Percentiles rank a stretch among this genome's conserved stretches.
These are phyloP conservation scores for Acrocalymma vagum DNA, from an alignment of 2,329 filamentous ascomycete genomes.

Conservation along the genomic window DNA sequence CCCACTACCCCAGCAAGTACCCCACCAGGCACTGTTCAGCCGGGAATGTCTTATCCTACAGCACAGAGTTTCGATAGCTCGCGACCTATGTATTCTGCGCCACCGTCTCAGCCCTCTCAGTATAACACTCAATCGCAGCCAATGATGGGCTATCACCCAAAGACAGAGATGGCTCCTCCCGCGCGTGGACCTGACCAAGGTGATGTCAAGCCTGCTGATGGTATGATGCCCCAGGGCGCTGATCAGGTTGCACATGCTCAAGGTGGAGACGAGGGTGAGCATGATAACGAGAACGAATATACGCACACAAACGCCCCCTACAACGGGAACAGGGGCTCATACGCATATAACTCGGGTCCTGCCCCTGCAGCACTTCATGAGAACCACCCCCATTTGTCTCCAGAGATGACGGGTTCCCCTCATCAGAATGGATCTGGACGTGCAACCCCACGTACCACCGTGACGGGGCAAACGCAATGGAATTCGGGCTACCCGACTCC, in stretches of 20 bases:
- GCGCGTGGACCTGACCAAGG: constrained; percentile 70
- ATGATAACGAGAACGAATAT: constrained; percentile 83
- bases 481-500: constrained; percentile 78
- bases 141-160: constrained; percentile 81
- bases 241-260: constrained; percentile 63
- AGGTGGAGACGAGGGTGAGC: constrained; percentile 74
- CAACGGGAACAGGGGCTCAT: constrained; percentile 74
- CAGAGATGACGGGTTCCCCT: constrained; percentile 85
- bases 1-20: constrained; percentile 91
- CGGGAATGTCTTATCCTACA: constrained; percentile 79
- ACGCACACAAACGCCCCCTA: constrained; percentile 80
- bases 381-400: constrained; percentile 79
- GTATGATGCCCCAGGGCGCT: constrained; percentile 59
- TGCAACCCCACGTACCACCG: constrained; percentile 83
- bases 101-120: constrained; percentile 71
- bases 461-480: constrained; percentile 78
- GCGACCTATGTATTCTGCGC: constrained; percentile 79
- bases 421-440: constrained; percentile 84
- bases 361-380: constrained; percentile 71
- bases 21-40: constrained; percentile 81
- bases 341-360: constrained; percentile 76
- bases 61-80: constrained; percentile 78
- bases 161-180: constrained; percentile 89
- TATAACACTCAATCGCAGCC: constrained; percentile 69
- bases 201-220: constrained; percentile 68